These are phyloP conservation scores for Chytriomyces hyalinus DNA, from an alignment of 192 early-diverging fungal species.

Conservation along the genomic window DNA sequence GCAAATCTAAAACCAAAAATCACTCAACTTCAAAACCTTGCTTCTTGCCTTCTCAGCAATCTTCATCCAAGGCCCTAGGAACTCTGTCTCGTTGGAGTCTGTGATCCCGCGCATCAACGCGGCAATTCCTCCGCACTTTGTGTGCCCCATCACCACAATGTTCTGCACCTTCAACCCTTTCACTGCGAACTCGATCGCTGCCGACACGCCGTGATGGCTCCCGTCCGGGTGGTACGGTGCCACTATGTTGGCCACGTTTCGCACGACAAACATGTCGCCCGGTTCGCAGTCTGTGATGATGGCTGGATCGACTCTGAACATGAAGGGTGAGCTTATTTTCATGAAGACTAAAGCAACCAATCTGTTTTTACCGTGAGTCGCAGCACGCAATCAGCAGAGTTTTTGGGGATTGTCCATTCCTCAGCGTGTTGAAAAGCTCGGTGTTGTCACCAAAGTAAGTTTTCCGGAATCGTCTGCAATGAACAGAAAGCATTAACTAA, in stretches of 20 bases:
- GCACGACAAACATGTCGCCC: slow-evolving; percentile 54
- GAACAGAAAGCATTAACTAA: neutral
- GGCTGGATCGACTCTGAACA: slow-evolving; percentile 51
- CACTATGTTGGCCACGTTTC: slow-evolving; percentile 55
- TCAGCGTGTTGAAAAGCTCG: slow-evolving; percentile 40
- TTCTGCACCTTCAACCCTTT: slow-evolving; percentile 49
- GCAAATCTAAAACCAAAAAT: neutral
- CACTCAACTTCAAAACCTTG: slow-evolving; percentile 40
- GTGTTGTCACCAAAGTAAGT: slow-evolving; percentile 48
- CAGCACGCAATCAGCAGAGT: slow-evolving; percentile 55
- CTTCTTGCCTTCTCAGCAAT: slow-evolving; percentile 49
- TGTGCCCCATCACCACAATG: slow-evolving; percentile 56
- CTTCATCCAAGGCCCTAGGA: slow-evolving; percentile 51
- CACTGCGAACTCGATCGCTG: slow-evolving; percentile 55
- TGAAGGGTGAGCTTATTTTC: neutral
- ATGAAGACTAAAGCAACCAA: neutral
- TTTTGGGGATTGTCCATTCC: slow-evolving; percentile 53
- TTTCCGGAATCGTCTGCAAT: slow-evolving; percentile 44
- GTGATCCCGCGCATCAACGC: slow-evolving; percentile 43
- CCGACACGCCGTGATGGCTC: slow-evolving; percentile 46
- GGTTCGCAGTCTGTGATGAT: slow-evolving; percentile 61
- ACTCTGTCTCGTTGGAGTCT: slow-evolving; percentile 40
- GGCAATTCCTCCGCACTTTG: slow-evolving; percentile 51
- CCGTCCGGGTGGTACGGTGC: slow-evolving; percentile 48
- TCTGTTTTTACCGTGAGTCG: slow-evolving; percentile 40